These are phyloP conservation scores for Gracilaria domingensis DNA, from an alignment of 23 red algal genomes.

Conservation along the genomic window DNA sequence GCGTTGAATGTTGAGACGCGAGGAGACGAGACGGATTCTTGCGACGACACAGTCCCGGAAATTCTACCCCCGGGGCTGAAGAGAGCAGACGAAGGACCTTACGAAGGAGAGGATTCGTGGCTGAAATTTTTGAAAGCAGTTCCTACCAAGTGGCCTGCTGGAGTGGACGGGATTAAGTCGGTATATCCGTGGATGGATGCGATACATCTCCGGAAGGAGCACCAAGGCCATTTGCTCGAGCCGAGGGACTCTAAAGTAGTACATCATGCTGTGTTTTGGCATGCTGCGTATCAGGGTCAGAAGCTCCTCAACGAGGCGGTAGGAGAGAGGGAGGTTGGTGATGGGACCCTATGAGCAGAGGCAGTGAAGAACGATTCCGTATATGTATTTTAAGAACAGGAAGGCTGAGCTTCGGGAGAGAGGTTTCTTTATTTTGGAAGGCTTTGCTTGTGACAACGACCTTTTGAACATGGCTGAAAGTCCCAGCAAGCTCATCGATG, in stretches of 20 bases:
- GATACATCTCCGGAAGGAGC: neutral
- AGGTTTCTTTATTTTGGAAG: neutral
- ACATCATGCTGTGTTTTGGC: neutral
- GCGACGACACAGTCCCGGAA: neutral
- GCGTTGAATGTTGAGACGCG: neutral
- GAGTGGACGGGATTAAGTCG: neutral
- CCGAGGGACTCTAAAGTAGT: neutral
- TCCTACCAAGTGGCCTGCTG: neutral
- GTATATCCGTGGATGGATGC: neutral
- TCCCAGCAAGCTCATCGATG: neutral
- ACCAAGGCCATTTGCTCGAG: neutral
- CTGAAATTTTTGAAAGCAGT: neutral
- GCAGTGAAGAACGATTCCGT: neutral
- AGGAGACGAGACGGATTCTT: neutral
- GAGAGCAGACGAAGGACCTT: neutral
- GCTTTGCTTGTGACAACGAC: neutral
- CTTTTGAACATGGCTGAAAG: neutral
- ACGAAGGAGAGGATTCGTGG: neutral
- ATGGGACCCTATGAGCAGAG: neutral
- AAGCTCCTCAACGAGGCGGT: neutral
- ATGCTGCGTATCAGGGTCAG: neutral
- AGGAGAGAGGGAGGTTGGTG: neutral
- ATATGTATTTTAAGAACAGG: neutral
- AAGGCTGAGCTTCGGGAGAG: neutral
- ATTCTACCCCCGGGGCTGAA: neutral